Base-by-base conservation (phyloP, 1,139 yeast species). In the Geotrichum phurueaensis region DNA sequence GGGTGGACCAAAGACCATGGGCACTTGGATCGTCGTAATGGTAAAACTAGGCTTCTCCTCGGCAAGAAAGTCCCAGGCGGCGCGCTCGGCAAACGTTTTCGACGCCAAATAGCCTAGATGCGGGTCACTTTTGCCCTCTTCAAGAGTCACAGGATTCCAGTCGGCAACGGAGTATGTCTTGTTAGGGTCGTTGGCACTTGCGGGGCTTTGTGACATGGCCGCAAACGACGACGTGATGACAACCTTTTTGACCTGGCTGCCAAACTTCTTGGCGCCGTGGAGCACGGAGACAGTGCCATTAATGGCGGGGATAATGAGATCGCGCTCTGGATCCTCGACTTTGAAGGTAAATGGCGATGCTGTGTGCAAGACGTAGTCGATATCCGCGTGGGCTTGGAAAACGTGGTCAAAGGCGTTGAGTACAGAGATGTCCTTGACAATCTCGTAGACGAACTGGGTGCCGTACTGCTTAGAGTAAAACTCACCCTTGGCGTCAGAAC, bases 401-500 rank as follows among this genome's bases (percentile, higher is more conserved):
- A 73, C 70, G 51, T 63, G 65, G 60, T 78, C 78, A 65, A 79
- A 78, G 1, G 81, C 78, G 49, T 71, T 71, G 7, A 65, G 65
- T 1, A 62, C 65, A 3, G 70, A 68, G 48, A 78, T 66, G 61
- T 78, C 81, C 22, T 72, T 68, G 23, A 85, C 86, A 27, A 82
- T 53, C 36, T 53, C 56, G 65, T 77, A 78, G 43, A 73, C 61
- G 63, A 82, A 53, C 23, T 36, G 10, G 13, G n/a, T 3, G n/a
- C 56, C 45, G 50, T 60, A 72, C 65, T 63, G 73, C 67, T 63
- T 70, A 27, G 58, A 65, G 68, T 79, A 75, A 59, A 73, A 74
- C 36, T 79, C 80, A 13, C 84, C 86, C 68, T 82, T 81, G 0
- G 69, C 75, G 53, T 74, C 74, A 1, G 83, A 75, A 68, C 89